A percentile compares a stretch with the other conserved stretches of the same genome.
Evolutionary conservation across 768 basidiomycete genomes (phyloP).

Genomic region (Ramaria rubella): DNA sequence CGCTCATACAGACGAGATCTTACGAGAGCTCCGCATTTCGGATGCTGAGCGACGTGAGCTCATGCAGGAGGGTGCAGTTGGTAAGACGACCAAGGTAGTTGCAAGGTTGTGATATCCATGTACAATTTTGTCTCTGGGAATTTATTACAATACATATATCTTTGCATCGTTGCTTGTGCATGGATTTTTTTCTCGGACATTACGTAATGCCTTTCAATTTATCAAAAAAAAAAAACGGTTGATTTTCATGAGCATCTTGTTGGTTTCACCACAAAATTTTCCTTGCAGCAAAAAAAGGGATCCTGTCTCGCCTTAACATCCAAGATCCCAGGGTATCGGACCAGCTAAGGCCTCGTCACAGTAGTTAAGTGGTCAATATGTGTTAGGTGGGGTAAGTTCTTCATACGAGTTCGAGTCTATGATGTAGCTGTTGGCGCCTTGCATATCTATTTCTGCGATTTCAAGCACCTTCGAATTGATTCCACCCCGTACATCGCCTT

Average conservation of each 20-base stretch:
- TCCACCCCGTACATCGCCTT: background rate
- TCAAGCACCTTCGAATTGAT: too few species aligned
- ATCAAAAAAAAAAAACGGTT: background rate
- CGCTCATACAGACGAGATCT: slow-evolving; percentile 45
- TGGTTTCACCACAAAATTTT: background rate
- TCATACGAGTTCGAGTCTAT: too few species aligned
- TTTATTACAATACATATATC: background rate
- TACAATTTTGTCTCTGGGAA: background rate
- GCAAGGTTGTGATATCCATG: background rate
- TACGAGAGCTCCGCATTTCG: slow-evolving; percentile 46
- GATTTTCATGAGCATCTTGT: background rate
- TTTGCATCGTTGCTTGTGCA: background rate
- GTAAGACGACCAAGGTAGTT: slow-evolving; percentile 9
- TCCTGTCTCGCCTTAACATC: background rate
- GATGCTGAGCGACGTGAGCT: slow-evolving; percentile 35
- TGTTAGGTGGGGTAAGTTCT: too few species aligned
- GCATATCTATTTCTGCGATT: too few species aligned
- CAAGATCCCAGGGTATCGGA: background rate
- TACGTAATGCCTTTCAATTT: background rate
- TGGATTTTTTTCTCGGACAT: background rate
- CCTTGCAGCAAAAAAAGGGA: background rate
- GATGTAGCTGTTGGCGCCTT: too few species aligned
- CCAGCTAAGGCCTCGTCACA: background rate
- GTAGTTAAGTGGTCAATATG: background rate
- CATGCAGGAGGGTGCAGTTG: slow-evolving; percentile 42